Evolutionary conservation across 345 rosid genomes (phyloP), one percentile per base, ranked within the genome.

Genomic region (Citrus australasica): DNA sequence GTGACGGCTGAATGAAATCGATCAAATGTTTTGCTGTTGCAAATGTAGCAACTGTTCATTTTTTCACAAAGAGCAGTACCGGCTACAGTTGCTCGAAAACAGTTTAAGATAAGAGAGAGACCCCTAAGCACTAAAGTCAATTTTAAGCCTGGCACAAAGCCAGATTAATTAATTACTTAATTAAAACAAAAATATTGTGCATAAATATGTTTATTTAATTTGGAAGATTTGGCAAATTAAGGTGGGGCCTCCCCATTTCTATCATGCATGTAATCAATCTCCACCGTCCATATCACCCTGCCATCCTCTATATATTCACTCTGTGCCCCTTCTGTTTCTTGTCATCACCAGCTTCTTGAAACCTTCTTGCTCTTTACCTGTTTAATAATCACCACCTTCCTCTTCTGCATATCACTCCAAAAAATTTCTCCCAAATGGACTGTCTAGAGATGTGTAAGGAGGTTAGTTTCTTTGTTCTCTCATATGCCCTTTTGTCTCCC

Each of bases 391-490:
- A 6, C 72, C 79, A 32, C 38, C 74, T 40, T 22, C 66, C 4
- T 69, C 78, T 78, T 66, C 76, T 81, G 80, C 68, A 72, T 73
- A 51, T 6, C 32, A 64, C 2, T 64, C 25, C 67, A 21, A 56
- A 67, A 76, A n/a, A 9, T 30, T 37, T 75, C 51, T 21, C 32
- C 61, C 71, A 70, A 76, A 88, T 88, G 90, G 89, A 84, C 71
- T 90, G 91, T 82, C 80, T 90, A 27, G 94, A 88, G 82, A 80
- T 87, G 35, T 84, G 80, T 73, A 86, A 79, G 63, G 84, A 91
- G 83, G 95, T 92, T 62, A 85, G 94, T 53, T 46, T 46, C 51
- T 11, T 46, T 46, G 51, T 46, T 46, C 51, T 13, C 51, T 46
- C 7, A 53, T 53, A 17, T 53, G 21, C 58, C 58, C 58, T 53